Conservation (phyloP, 257 asterid species). For the Ophiorrhiza pumila region DNA sequence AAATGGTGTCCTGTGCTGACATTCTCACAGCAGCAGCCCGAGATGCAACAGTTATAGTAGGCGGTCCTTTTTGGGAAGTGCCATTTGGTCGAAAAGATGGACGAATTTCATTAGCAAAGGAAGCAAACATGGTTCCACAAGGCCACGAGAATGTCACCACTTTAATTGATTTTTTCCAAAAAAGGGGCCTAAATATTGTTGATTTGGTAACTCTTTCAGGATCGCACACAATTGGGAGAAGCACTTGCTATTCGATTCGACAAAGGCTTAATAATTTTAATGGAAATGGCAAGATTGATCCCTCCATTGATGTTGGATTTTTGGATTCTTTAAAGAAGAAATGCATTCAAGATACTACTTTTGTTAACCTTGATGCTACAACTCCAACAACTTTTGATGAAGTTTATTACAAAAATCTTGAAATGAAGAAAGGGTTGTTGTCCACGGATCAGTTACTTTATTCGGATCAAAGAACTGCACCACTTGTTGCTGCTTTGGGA, state of each 20-base stretch:
- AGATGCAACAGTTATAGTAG: conserved; percentile 48
- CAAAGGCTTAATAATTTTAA: background rate
- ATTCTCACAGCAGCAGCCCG: conserved; percentile 52
- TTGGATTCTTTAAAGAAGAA: background rate
- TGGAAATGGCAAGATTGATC: background rate
- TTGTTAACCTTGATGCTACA: conserved; percentile 1
- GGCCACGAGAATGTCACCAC: conserved; percentile 51
- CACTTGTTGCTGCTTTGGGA: background rate
- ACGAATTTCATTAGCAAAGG: conserved; percentile 28
- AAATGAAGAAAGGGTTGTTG: background rate
- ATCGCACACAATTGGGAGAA: background rate
- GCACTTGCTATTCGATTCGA: background rate
- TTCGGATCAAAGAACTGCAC: conserved; percentile 2
- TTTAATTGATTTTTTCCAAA: conserved; percentile 46
- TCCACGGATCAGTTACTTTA: background rate
- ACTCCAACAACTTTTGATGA: background rate
- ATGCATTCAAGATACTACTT: background rate
- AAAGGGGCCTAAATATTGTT: conserved; percentile 44
- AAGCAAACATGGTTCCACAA: conserved; percentile 37
- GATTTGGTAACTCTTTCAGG: conserved; percentile 53
- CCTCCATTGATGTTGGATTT: background rate
- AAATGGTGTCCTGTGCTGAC: conserved; percentile 59
- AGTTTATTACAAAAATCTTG: background rate
- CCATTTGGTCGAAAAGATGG: conserved; percentile 64
- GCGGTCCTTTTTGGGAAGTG: conserved; percentile 58